Base-by-base conservation (phyloP, 345 rosid species). In the Linum lewisii region DNA sequence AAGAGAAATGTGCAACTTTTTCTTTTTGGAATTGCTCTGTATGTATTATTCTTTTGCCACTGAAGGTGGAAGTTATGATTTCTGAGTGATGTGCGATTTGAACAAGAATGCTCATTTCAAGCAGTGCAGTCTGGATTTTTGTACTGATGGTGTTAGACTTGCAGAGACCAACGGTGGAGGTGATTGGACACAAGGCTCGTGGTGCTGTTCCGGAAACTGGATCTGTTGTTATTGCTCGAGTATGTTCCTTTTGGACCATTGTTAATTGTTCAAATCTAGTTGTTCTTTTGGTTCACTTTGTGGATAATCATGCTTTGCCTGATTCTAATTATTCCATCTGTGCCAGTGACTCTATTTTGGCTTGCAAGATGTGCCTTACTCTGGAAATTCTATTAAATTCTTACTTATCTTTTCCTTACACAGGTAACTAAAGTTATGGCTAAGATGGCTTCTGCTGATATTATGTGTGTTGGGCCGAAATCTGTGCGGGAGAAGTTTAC, bases 371-470 rank as follows among this genome's bases (percentile, higher is more conserved):
- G 34, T 29, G 34, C 34, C 7, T 29, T 24, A 5, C 37, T 52
- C 14, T 32, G 29, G 22, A 47, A 32, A 3, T 11, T 34, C 5
- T 36, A n/a, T 3, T 15, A 49, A 21, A 58, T 58, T 64, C 6
- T 34, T 49, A 61, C 6, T 34, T 54, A 49, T 34, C 44, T 54
- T 1, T 61, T 51, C 50, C 61, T 68, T 38, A 57, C 44, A 57
- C 68, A 90, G 91, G 81, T 92, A 54, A 86, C 98, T 7, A 92
- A 84, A 80, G 95, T 92, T 63, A 83, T 82, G 82, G 75, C 88
- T n/a, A 78, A 73, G 42, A 78, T 73, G 81, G 93, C 93, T 52
- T 68, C 95, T 14, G 87, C 77, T 61, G 89, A 88, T 78, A 86
- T 92, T 64, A 70, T 86, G 78, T 92, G 98, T 66, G 87, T 92